These are phyloP conservation scores for Firmiana major DNA, from an alignment of 345 rosid species.

Conservation along the genomic window DNA sequence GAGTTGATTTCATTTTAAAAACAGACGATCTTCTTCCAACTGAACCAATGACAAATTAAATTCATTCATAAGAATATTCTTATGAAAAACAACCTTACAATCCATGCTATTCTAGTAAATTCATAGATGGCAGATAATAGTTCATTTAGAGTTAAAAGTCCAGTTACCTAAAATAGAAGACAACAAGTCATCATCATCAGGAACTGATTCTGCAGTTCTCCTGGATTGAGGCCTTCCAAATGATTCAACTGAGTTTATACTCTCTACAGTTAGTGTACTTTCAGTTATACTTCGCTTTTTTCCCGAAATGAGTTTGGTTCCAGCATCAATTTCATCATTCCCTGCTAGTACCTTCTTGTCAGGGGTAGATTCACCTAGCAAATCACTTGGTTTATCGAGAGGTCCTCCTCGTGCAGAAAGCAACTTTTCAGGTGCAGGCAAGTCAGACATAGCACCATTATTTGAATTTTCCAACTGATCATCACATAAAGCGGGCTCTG, in stretches of 20 bases:
- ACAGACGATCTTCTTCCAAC: constrained; percentile 79
- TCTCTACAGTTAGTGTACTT: constrained; percentile 61
- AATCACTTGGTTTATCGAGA: constrained; percentile 44
- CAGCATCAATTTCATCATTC: constrained; percentile 37
- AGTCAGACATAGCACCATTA: constrained; percentile 34
- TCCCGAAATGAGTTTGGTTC: constrained; percentile 48
- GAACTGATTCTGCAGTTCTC: constrained; percentile 63
- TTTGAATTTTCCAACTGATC: constrained; percentile 36
- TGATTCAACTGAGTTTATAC: constrained; percentile 65
- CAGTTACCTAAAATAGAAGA: constrained; percentile 91
- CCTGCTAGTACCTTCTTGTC: constrained; percentile 42
- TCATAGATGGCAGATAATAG: not conserved
- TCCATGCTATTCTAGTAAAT: not conserved
- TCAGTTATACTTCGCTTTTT: constrained; percentile 74
- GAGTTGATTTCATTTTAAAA: constrained; percentile 76
- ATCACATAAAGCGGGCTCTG: constrained; percentile 34
- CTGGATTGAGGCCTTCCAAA: constrained; percentile 51
- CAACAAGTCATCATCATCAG: constrained; percentile 89
- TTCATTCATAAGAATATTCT: not conserved
- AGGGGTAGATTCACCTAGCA: constrained; percentile 58
- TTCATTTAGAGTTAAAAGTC: not conserved
- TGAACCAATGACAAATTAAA: constrained; percentile 26
- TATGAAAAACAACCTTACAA: not conserved
- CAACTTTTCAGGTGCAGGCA: constrained; percentile 76
- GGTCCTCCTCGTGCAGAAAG: constrained; percentile 50